A percentile compares a stretch with the other conserved stretches of the same genome.
These are phyloP conservation scores for Heliamphora exappendiculata DNA, from an alignment of 148 eudicot species.

Conservation along the genomic window DNA sequence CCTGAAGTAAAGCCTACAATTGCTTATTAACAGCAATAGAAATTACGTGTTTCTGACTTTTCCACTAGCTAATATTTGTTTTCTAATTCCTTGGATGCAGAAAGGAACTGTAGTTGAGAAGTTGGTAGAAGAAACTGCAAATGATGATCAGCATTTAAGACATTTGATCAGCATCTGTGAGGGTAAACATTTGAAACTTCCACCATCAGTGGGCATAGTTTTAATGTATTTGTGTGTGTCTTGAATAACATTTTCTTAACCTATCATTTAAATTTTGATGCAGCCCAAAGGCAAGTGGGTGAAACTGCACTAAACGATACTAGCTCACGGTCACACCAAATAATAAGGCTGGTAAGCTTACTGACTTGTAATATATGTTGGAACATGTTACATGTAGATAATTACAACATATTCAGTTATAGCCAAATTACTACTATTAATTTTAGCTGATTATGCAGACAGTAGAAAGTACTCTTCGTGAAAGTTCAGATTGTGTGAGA, in stretches of 20 bases:
- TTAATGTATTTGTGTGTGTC: not conserved
- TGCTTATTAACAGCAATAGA: not conserved
- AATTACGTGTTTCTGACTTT: not conserved
- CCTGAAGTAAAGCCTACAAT: constrained; percentile 53
- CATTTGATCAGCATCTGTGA: constrained; percentile 80
- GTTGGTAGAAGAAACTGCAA: constrained; percentile 79
- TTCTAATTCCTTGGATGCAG: constrained; percentile 30
- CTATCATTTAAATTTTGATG: not conserved
- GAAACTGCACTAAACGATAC: constrained; percentile 88
- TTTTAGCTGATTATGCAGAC: constrained; percentile 47
- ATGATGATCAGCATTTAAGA: constrained; percentile 57
- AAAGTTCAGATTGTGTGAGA: constrained; percentile 66
- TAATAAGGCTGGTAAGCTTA: constrained; percentile 74
- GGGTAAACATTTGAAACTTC: constrained; percentile 36
- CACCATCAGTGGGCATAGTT: not conserved
- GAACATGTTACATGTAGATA: not conserved
- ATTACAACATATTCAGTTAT: not conserved
- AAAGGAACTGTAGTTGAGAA: constrained; percentile 96
- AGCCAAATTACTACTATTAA: not conserved
- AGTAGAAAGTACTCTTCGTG: constrained; percentile 86
- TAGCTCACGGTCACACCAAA: constrained; percentile 96
- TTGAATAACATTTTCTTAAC: not conserved
- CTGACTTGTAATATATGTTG: not conserved
- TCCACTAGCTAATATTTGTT: not conserved
- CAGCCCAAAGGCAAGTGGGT: constrained; percentile 98